These are phyloP conservation scores for Ophiocytium majus DNA, from an alignment of 352 stramenopile species.

Conservation along the genomic window DNA sequence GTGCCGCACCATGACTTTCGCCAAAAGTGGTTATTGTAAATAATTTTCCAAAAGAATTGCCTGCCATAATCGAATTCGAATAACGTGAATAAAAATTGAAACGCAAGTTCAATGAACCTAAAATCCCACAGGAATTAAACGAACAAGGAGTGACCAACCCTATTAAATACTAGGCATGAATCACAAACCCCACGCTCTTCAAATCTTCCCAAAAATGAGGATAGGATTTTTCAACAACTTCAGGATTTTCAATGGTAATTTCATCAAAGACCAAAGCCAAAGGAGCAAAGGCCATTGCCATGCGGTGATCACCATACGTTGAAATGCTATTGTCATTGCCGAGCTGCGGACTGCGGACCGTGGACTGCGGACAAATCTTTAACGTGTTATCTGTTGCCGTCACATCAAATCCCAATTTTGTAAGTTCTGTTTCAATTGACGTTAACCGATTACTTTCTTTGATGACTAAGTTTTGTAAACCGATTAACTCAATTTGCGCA, in stretches of 20 bases:
- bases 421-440: background rate
- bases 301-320: background rate
- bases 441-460: background rate
- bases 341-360: too few relatives aligned
- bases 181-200: too few relatives aligned
- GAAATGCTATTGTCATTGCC: too few relatives aligned
- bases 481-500: background rate
- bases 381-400: background rate
- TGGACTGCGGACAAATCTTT: too few relatives aligned
- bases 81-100: too few relatives aligned
- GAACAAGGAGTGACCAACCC: too few relatives aligned
- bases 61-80: slow-evolving; percentile 20
- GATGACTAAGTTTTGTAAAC: slow-evolving; percentile 6
- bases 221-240: slow-evolving; percentile 6
- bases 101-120: too few relatives aligned
- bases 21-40: background rate
- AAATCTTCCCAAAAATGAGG: slow-evolving; percentile 6
- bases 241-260: background rate
- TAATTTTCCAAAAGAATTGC: slow-evolving; percentile 3
- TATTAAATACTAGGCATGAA: too few relatives aligned
- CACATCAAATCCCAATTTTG: background rate
- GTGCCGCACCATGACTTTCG: slow-evolving; percentile 9
- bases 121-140: too few relatives aligned
- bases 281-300: slow-evolving; percentile 2
- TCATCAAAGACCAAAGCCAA: background rate